Evolutionary conservation across 352 stramenopile species (phyloP), one percentile per base, ranked within the genome.

Genomic region (Globisporangium carolinianum): DNA sequence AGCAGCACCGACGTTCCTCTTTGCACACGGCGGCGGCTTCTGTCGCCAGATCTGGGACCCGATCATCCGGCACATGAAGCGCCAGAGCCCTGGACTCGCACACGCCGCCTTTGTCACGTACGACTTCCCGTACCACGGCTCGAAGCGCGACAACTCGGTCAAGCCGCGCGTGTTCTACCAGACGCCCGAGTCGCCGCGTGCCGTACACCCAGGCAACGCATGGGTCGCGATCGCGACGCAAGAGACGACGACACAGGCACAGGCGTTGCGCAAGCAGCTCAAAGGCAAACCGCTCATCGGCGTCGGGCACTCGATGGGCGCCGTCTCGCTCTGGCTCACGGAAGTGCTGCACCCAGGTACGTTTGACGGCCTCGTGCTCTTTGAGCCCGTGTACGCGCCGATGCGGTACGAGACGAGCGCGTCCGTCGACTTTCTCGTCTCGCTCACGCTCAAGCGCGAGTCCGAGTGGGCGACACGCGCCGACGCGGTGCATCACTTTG

Each of bases 11-110:
- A 75, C 69, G 53, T 58, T 66, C 56, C 66, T 60, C 48, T 79
- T 87, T 52, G 66, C 61, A n/a, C 76, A 87, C 55, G 76, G 67
- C 49, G 74, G 60, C 6, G 71, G 76, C 32, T 80, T 83, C 55
- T 87, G 76, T 57, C 69, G 68, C 60, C 60, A 84, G 48, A 63
- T 69, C 7, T 87, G 76, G 76, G 54, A 68, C 36, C 72, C 76
- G 0, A 57, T 84, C 36, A 74, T 74, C 24, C 65, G 57, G 14
- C 69, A 66, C 0, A 46, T 87, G 18, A 62, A 67, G 56, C 41
- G 61, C 39, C 39, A 43, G 39, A 43, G 39, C 39, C 39, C 39
- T 43, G 39, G 39, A 12, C 39, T 43, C 39, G 39, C 39, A 11
- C 39, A 43, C 39, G 39, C 39, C 6, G 10, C 1, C 39, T 43